phyloP scores from a whole-genome alignment of 208 protist species.

The Dictyostelium gargantuum region DNA sequence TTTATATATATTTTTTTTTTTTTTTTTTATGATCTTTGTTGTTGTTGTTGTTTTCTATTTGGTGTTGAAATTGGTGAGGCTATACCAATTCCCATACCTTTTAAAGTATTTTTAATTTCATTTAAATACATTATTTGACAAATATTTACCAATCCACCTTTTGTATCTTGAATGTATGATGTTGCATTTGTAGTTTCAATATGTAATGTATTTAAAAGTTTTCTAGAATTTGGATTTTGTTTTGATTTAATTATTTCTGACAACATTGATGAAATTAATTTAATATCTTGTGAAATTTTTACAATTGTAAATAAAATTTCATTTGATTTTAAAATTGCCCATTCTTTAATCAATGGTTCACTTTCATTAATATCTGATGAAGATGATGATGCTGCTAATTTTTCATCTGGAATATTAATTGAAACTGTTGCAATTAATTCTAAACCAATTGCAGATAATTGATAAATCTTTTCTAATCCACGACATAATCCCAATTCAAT shows the following conservation, averaged over 20 bases:
- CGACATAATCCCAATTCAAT: not conserved
- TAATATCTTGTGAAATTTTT: conserved; percentile 41
- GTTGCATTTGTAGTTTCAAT: conserved; percentile 36
- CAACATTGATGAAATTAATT: conserved; percentile 25
- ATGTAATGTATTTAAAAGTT: conserved; percentile 27
- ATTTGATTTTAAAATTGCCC: conserved; percentile 6
- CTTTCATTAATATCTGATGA: not conserved
- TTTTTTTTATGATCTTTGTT: not conserved
- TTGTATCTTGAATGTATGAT: conserved; percentile 15
- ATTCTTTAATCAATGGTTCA: conserved; percentile 15
- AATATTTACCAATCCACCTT: not conserved
- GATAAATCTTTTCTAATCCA: conserved; percentile 35
- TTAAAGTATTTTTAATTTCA: conserved; percentile 26
- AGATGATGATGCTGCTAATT: not conserved
- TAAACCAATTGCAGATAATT: not conserved
- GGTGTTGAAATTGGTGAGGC: not conserved
- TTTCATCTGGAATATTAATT: not conserved
- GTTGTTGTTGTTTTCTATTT: not conserved
- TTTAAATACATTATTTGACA: conserved; percentile 57
- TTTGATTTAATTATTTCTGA: conserved; percentile 50
- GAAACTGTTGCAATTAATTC: not conserved
- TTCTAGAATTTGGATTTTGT: conserved; percentile 59
- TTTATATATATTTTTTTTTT: not conserved
- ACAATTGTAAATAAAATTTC: conserved; percentile 24
- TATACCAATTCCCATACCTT: not conserved